Base-by-base conservation (phyloP, 2,329 filamentous ascomycete genomes). In the Aspergillus pseudoviridinutans region DNA sequence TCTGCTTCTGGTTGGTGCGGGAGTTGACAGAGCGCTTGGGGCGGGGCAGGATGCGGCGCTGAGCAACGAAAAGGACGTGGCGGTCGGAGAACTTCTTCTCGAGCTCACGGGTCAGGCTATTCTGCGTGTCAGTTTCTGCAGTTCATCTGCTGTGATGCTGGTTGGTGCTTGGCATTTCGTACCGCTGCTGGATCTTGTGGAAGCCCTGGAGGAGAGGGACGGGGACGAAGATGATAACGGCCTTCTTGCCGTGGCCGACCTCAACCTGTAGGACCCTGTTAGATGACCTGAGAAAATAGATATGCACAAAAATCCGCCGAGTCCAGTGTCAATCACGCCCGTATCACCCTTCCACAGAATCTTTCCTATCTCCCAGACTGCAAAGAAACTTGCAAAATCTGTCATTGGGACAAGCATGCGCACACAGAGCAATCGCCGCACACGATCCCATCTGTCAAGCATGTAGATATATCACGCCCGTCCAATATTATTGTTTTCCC, bases 61-160 rank as follows among this genome's bases (percentile, higher is more conserved):
- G 95, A 73, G 94, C 94, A 74, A 99, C 89, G 87, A 99, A 92
- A 80, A 99, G 86, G 80, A 99, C 94, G 82, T 99, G 94, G 82
- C 94, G 94, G 87, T 99, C 94, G 68, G 94, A 97, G 91, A 99
- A 99, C 86, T 99, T 99, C 92, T 99, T 99, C 90, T 99, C 94
- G 78, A 99, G 92, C 87, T 99, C 94, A 83, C 94, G 94, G 82
- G 94, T 99, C 78, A 99, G 88, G 79, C 93, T 97, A 64, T 47
- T 47, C 42, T 54, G 51, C 56, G 35, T 58, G 46, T 59, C 51
- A 61, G 55, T 59, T 53, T 38, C 22, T 41, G 27, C 44, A 35
- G 27, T 29, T 28, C 47, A 42, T 41, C 35, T 49, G 20, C 10
- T 50, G 47, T 46, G 27, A 22, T 2, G 59, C 72, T 57, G 12